Base-by-base conservation (phyloP, 169 alveolate genomes). In the Plasmodium ovale region DNA sequence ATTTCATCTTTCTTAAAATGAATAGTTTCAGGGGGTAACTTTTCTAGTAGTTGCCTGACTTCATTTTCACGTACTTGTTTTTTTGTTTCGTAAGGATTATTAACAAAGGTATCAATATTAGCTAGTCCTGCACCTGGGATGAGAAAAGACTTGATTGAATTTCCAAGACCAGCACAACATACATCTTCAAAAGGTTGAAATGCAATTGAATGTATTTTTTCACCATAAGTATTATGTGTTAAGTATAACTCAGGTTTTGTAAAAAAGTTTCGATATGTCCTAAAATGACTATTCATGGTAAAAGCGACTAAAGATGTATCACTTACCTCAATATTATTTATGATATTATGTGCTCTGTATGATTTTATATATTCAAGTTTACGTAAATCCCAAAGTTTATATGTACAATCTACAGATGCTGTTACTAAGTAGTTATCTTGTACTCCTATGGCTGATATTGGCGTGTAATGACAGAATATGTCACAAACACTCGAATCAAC, bases 51-150 rank as follows among this genome's bases (percentile, higher is more conserved):
- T 68, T 93, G 93, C 39, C 95, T 95, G 25, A 98, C 98, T 92
- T 96, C 97, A 53, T 94, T 93, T 89, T 98, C 98, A 88, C 92
- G 72, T 35, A 95, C 94, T 73, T 96, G 95, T 73, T 96, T 92
- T 51, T 94, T 93, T 6, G 95, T 71, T 84, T 94, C 95, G 58
- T 94, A 94, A 1, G 96, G 96, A 70, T 94, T 94, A 23, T 89
- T 93, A n/a, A 72, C 94, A 23, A 82, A 85, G 0, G 98, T 94
- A 68, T 97, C 99, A 72, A 95, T 97, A 91, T 97, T 97, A 14
- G 99, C 98, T 56, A 93, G 87, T 2, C 99, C 99, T 27, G 98
- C 88, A 10, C 99, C 99, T 0, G 99, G 99, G 7, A 97, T 95
- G n/a, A 97, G 73, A 12, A 97, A 91, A 6, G 98, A 92, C 44